Evolutionary conservation across 2,329 filamentous ascomycete species (phyloP).

Genomic region (Apiospora sp.): DNA sequence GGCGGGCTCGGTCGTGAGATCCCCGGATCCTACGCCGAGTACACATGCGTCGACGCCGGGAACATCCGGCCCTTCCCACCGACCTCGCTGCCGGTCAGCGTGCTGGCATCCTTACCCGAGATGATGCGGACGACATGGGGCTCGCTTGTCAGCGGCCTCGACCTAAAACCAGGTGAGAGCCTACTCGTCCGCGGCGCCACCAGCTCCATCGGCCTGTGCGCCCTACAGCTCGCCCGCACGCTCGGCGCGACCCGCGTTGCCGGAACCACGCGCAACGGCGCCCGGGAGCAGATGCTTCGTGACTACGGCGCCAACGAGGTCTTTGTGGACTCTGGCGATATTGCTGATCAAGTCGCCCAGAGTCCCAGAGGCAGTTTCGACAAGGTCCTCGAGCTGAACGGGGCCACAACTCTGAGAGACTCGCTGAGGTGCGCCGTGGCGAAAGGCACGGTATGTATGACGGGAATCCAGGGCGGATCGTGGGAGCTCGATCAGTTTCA

Average conservation of each 20-base stretch:
- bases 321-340: conserved; percentile 51
- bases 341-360: conserved; percentile 45
- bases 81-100: conserved; percentile 38
- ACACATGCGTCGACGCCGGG: conserved; percentile 49
- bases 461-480: conserved; percentile 42
- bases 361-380: conserved; percentile 45
- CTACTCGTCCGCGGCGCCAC: conserved; percentile 59
- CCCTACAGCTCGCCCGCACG: conserved; percentile 52
- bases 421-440: conserved; percentile 49
- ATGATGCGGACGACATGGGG: conserved; percentile 61
- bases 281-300: conserved; percentile 46
- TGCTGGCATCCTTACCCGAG: conserved; percentile 55
- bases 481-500: conserved; percentile 33
- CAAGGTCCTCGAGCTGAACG: conserved; percentile 56
- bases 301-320: conserved; percentile 51
- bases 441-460: conserved; percentile 53
- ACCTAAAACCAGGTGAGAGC: conserved; percentile 48
- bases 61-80: conserved; percentile 48
- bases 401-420: conserved; percentile 50
- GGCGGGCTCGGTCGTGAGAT: conserved; percentile 56
- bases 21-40: conserved; percentile 59
- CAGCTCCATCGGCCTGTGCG: conserved; percentile 55
- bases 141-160: conserved; percentile 48
- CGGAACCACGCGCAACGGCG: conserved; percentile 48
- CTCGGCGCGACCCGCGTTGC: conserved; percentile 48